These are phyloP conservation scores for Rhynchospora pubera DNA, from an alignment of 176 grass and related monocot species.

Conservation along the genomic window DNA sequence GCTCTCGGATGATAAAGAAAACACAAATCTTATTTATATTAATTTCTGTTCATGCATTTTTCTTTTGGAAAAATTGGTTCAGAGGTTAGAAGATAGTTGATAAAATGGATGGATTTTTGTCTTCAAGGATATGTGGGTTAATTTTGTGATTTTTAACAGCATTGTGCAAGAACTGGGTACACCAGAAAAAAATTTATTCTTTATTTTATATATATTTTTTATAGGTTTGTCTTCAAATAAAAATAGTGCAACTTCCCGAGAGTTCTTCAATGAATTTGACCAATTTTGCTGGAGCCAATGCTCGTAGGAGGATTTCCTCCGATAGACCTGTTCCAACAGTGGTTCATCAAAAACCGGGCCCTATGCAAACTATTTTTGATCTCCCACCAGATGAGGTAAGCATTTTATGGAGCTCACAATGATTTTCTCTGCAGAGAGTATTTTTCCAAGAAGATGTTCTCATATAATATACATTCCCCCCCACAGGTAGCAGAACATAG, in stretches of 20 bases:
- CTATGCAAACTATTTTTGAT: conserved; percentile 76
- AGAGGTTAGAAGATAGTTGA: not conserved
- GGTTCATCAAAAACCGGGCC: conserved; percentile 94
- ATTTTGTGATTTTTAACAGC: not conserved
- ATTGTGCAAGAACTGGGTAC: not conserved
- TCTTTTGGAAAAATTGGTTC: not conserved
- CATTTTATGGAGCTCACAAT: conserved; percentile 15
- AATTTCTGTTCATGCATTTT: not conserved
- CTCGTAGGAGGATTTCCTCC: conserved; percentile 77
- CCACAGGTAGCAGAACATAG: conserved; percentile 62
- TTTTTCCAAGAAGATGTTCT: not conserved
- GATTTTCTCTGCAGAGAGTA: not conserved
- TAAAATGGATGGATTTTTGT: not conserved
- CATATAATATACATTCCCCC: conserved; percentile 16
- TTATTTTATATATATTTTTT: conserved; percentile 8
- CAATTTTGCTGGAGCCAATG: conserved; percentile 52
- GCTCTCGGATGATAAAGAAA: not conserved
- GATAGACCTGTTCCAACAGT: conserved; percentile 76
- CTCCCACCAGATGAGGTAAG: conserved; percentile 79
- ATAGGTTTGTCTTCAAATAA: conserved; percentile 97
- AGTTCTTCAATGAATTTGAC: conserved; percentile 64
- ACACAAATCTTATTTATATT: not conserved
- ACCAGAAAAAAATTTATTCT: not conserved
- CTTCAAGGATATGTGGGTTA: not conserved
- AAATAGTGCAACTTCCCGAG: conserved; percentile 52